Conservation (phyloP, 441 rosid species). For the Populus hybrid region DNA sequence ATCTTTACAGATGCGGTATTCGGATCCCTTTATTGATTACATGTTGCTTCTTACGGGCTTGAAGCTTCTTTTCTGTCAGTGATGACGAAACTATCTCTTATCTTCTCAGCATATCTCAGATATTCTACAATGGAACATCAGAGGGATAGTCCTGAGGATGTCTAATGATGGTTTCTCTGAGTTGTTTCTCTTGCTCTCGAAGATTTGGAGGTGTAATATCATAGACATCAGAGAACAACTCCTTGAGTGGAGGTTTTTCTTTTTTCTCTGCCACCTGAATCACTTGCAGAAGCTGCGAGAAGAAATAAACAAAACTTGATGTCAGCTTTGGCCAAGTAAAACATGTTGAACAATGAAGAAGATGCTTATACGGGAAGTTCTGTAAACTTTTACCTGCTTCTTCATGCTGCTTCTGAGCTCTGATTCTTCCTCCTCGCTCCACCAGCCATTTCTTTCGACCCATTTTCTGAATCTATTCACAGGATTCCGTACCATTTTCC, state of each 20-base stretch:
- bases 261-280: constrained; percentile 63
- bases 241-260: constrained; percentile 57
- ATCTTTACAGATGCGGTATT: background rate
- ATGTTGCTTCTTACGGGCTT: background rate
- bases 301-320: background rate
- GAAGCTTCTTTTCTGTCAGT: background rate
- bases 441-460: constrained; percentile 75
- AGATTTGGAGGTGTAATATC: constrained; percentile 63
- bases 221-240: constrained; percentile 74
- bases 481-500: constrained; percentile 64
- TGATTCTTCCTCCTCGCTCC: constrained; percentile 56
- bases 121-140: constrained; percentile 45
- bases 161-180: constrained; percentile 46
- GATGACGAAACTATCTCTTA: background rate
- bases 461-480: constrained; percentile 61
- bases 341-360: background rate
- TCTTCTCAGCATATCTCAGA: background rate
- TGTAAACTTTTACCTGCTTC: constrained; percentile 50
- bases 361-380: background rate
- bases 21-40: background rate
- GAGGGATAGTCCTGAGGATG: constrained; percentile 68
- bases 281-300: constrained; percentile 57
- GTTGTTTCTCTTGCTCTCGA: constrained; percentile 53
- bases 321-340: background rate
- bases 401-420: constrained; percentile 53